Conservation (phyloP, 1,284 basidiomycete genomes). For the Irpex lacteus region DNA sequence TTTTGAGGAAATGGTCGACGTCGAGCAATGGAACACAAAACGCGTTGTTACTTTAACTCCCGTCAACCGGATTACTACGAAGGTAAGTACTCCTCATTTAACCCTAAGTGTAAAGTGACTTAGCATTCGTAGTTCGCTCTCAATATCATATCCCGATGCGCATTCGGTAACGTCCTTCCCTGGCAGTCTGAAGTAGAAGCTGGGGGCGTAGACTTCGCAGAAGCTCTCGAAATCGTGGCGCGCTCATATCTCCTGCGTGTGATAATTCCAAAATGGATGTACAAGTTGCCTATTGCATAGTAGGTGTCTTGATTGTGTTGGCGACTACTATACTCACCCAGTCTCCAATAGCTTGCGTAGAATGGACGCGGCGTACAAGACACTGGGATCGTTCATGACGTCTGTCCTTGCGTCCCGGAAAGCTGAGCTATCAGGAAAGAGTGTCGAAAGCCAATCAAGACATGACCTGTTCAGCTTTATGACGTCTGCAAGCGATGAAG, state of each 20-base stretch:
- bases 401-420: neutral
- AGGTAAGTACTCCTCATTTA: neutral
- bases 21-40: slow-evolving; percentile 9
- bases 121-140: slow-evolving; percentile 1
- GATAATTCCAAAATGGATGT: slow-evolving; percentile 9
- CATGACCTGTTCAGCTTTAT: slow-evolving; percentile 14
- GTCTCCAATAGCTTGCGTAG: slow-evolving; percentile 1
- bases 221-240: slow-evolving; percentile 5
- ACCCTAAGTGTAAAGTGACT: neutral
- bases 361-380: slow-evolving; percentile 2
- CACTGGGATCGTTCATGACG: slow-evolving; percentile 4
- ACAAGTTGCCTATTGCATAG: slow-evolving; percentile 11
- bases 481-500: slow-evolving; percentile 13
- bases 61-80: neutral
- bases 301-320: neutral
- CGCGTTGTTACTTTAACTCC: neutral
- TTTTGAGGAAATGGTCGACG: slow-evolving; percentile 11
- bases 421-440: neutral
- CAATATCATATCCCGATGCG: slow-evolving; percentile 7
- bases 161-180: slow-evolving; percentile 6
- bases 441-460: neutral
- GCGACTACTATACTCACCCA: too few species aligned
- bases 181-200: slow-evolving; percentile 4
- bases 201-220: neutral
- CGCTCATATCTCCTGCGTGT: neutral